Percentiles rank a stretch among this genome's conserved stretches.
phyloP scores from a whole-genome alignment of 139 green algal species.

The Chlamydomonas asymmetrica region DNA sequence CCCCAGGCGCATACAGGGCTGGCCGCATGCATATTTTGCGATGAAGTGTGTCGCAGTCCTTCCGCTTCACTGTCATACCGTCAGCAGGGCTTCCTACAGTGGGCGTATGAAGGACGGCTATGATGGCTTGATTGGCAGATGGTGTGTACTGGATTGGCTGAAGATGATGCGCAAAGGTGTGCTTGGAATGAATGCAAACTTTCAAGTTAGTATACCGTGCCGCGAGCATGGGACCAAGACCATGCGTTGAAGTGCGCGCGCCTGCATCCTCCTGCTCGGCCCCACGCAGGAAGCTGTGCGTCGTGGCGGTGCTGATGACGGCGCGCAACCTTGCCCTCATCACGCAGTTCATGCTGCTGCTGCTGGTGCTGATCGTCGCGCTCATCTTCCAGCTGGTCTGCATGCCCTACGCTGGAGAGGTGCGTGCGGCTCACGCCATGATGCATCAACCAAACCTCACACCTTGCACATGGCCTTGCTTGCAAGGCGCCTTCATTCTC shows the following conservation, averaged over 20 bases:
- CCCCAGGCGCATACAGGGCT: no score
- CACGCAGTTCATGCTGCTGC: constrained; percentile 5
- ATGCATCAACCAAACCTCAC: no score
- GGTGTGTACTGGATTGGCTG: background rate
- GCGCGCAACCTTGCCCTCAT: background rate
- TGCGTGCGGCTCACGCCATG: no score
- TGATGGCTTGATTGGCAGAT: background rate
- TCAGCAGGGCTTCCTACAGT: background rate
- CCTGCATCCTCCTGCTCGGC: background rate
- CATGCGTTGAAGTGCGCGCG: background rate
- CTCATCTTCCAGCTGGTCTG: background rate
- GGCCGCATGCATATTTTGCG: no score
- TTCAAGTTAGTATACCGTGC: background rate
- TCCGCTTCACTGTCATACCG: no score
- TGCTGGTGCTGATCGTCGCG: constrained; percentile 20
- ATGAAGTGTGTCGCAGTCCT: no score
- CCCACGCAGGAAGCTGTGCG: constrained; percentile 12
- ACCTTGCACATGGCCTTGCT: no score
- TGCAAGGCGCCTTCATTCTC: no score
- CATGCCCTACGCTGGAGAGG: constrained; percentile 5
- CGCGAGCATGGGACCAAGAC: background rate
- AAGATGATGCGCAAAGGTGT: background rate
- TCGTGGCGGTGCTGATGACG: background rate
- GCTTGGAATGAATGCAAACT: background rate
- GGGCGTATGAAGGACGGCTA: background rate